Percentiles rank a stretch among this genome's conserved stretches.
These are phyloP conservation scores for Balakata baccata DNA, from an alignment of 345 rosid species.

Conservation along the genomic window DNA sequence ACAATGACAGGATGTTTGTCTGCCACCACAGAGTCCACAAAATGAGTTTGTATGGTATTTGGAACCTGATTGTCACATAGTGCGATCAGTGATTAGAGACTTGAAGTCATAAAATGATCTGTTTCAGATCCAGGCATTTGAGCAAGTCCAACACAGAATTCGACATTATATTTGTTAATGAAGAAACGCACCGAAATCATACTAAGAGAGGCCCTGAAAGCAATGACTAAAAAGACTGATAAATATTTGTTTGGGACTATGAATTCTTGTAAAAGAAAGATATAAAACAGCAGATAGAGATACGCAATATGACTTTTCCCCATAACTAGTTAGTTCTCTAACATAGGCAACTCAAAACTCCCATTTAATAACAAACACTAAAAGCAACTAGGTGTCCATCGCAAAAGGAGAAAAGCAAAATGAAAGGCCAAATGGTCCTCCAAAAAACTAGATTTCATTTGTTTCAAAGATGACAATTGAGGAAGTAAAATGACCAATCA, in stretches of 20 bases:
- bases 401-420: background rate
- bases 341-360: background rate
- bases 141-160: background rate
- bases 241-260: background rate
- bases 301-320: background rate
- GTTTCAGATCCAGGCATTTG: slow-evolving; percentile 3
- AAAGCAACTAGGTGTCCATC: background rate
- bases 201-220: background rate
- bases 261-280: background rate
- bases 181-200: background rate
- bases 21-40: slow-evolving; percentile 53
- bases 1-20: slow-evolving; percentile 74
- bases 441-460: background rate
- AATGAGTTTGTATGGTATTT: slow-evolving; percentile 63
- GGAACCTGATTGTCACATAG: slow-evolving; percentile 63
- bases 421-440: background rate
- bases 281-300: background rate
- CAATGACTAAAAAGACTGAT: slow-evolving; percentile 1
- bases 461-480: background rate
- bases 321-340: background rate
- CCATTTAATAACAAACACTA: background rate
- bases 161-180: background rate
- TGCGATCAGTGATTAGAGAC: slow-evolving; percentile 7
- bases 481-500: background rate
- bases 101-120: slow-evolving; percentile 2